phyloP scores from a whole-genome alignment of 208 protist species.

The Histomonas meleagridis region DNA sequence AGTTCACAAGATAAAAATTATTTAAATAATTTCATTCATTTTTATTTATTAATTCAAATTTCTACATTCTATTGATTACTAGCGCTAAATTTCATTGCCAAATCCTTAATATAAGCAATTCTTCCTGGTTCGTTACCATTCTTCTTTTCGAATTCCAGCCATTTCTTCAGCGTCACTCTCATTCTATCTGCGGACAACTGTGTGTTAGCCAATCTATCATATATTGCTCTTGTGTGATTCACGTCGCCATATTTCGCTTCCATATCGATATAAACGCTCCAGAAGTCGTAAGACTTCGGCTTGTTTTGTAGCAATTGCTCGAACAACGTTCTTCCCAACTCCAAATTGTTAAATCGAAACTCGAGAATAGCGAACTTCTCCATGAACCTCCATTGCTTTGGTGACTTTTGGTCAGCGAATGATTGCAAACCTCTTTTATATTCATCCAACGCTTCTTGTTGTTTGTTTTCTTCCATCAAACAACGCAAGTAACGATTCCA shows the following conservation, averaged over 20 bases:
- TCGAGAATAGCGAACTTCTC: not conserved
- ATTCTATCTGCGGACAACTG: not conserved
- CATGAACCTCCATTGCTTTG: not conserved
- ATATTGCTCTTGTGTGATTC: not conserved
- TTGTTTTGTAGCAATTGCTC: not conserved
- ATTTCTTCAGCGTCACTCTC: not conserved
- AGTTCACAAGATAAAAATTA: too few species aligned
- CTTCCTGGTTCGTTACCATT: not conserved
- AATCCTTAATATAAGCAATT: not conserved
- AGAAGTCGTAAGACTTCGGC: not conserved
- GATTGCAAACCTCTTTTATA: not conserved
- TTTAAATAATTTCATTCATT: too few species aligned
- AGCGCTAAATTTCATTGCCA: not conserved
- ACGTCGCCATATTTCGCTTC: not conserved
- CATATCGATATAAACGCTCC: not conserved
- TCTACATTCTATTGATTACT: not conserved
- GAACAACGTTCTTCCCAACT: conserved; percentile 4
- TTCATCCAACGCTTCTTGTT: not conserved
- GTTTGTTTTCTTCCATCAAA: not conserved
- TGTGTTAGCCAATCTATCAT: not conserved
- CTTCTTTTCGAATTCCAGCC: not conserved
- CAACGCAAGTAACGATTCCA: not conserved
- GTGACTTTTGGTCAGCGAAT: too few species aligned
- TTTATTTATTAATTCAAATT: too few species aligned
- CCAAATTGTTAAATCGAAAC: not conserved